A percentile compares a stretch with the other conserved stretches of the same genome.
phyloP scores from a whole-genome alignment of 352 stramenopile species.

The Phytophthora nicotianae region DNA sequence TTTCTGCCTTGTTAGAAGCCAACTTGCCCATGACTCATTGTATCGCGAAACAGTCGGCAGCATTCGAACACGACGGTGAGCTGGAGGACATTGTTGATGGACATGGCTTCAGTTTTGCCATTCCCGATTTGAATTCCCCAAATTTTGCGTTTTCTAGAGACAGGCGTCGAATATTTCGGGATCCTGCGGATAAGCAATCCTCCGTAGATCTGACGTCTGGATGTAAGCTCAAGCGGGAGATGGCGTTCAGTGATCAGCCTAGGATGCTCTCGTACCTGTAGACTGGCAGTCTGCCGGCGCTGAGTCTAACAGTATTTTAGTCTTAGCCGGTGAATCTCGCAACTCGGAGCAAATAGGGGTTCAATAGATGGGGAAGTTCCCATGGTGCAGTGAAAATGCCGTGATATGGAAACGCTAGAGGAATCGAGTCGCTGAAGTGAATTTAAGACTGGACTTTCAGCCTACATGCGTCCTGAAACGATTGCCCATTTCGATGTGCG shows the following conservation, averaged over 20 bases:
- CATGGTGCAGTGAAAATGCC: too few species aligned
- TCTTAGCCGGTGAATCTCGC: too few species aligned
- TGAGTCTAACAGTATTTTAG: too few species aligned
- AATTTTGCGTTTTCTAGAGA: conserved; percentile 23
- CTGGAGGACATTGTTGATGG: not conserved
- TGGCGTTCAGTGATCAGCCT: not conserved
- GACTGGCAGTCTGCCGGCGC: too few species aligned
- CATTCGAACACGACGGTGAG: not conserved
- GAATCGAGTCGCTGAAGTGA: too few species aligned
- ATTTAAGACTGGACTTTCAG: too few species aligned
- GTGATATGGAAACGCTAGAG: too few species aligned
- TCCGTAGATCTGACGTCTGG: conserved; percentile 6
- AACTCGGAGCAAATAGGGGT: too few species aligned
- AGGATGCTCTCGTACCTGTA: too few species aligned
- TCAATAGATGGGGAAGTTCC: too few species aligned
- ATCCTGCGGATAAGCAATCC: conserved; percentile 24
- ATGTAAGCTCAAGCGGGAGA: not conserved
- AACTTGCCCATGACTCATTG: not conserved
- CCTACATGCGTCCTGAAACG: conserved; percentile 9
- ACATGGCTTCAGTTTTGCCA: conserved; percentile 5
- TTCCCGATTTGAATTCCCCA: conserved; percentile 15
- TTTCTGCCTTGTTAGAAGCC: conserved; percentile 8
- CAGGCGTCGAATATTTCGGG: conserved; percentile 18
- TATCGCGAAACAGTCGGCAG: not conserved
- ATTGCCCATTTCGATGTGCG: conserved; percentile 23